Conservation (phyloP, 164 flowering plant species). For the Stephania japonica region DNA sequence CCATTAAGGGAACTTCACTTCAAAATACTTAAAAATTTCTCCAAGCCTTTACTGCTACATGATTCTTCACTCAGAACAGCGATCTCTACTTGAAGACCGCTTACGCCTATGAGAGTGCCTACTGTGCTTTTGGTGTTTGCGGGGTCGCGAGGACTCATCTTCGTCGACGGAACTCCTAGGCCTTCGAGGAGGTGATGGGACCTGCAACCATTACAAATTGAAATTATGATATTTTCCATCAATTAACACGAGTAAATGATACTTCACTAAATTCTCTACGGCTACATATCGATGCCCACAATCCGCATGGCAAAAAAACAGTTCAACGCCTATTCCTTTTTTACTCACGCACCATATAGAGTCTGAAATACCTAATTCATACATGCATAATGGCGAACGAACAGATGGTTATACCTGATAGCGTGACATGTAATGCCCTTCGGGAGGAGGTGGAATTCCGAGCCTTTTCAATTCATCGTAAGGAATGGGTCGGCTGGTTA, state of each 20-base stretch:
- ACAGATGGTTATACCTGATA: slow-evolving; percentile 44
- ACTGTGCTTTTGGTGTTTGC: slow-evolving; percentile 22
- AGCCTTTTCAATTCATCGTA: slow-evolving; percentile 74
- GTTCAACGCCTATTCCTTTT: not conserved
- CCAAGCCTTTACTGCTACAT: not conserved
- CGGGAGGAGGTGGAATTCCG: slow-evolving; percentile 92
- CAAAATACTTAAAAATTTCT: not conserved
- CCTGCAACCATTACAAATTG: slow-evolving; percentile 25
- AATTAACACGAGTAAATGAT: not conserved
- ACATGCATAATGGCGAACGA: not conserved
- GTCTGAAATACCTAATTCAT: not conserved
- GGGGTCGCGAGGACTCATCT: slow-evolving; percentile 28
- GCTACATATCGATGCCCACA: not conserved
- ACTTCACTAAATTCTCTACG: not conserved
- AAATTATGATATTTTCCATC: not conserved
- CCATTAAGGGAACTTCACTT: not conserved
- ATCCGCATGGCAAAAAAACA: not conserved
- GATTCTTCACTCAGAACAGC: not conserved
- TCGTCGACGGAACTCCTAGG: slow-evolving; percentile 26
- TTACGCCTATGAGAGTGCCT: slow-evolving; percentile 21
- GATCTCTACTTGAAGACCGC: slow-evolving; percentile 24
- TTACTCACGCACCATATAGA: not conserved
- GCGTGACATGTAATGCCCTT: slow-evolving; percentile 87
- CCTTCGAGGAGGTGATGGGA: slow-evolving; percentile 80
- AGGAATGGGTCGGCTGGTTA: slow-evolving; percentile 72